phyloP scores from a whole-genome alignment of 1,284 basidiomycete species.

The Marasmius sp. region DNA sequence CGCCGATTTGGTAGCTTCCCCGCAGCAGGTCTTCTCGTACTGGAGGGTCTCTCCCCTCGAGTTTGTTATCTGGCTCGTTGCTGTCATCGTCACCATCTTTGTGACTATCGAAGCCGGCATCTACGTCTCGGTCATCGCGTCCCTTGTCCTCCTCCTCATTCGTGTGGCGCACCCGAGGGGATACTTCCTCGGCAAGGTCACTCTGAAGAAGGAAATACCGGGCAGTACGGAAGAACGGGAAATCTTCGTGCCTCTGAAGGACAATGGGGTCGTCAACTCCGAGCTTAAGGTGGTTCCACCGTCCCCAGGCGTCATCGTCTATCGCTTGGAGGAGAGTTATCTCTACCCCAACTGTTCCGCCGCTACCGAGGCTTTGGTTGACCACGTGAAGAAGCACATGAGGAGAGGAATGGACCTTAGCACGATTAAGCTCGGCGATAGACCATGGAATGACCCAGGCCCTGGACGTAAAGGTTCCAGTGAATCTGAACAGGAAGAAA shows the following conservation, averaged over 20 bases:
- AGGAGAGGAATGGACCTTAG: conserved; percentile 77
- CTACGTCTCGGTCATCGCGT: conserved; percentile 86
- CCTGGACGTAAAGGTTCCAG: conserved; percentile 52
- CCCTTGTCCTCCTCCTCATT: conserved; percentile 82
- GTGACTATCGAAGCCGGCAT: conserved; percentile 92
- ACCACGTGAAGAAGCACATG: conserved; percentile 78
- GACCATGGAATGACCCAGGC: conserved; percentile 95
- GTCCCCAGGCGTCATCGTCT: conserved; percentile 86
- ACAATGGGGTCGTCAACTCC: conserved; percentile 66
- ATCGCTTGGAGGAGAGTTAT: conserved; percentile 92
- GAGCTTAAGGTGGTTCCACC: conserved; percentile 78
- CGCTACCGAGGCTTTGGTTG: conserved; percentile 78
- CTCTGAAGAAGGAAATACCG: conserved; percentile 34
- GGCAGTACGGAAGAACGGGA: conserved; percentile 54
- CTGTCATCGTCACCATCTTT: conserved; percentile 89
- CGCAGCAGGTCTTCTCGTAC: conserved; percentile 80
- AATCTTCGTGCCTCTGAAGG: conserved; percentile 80
- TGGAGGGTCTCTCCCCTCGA: conserved; percentile 95
- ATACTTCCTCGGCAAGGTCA: conserved; percentile 84
- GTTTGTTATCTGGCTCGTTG: conserved; percentile 87
- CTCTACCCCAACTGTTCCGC: conserved; percentile 91
- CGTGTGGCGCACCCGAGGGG: conserved; percentile 92
- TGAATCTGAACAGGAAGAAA: conserved; percentile 45
- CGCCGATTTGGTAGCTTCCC: conserved; percentile 87
- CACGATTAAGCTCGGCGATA: conserved; percentile 63